Evolutionary conservation across 306 rosid genomes (phyloP), one percentile per base, ranked within the genome.

Genomic region (Acmispon strigosus): DNA sequence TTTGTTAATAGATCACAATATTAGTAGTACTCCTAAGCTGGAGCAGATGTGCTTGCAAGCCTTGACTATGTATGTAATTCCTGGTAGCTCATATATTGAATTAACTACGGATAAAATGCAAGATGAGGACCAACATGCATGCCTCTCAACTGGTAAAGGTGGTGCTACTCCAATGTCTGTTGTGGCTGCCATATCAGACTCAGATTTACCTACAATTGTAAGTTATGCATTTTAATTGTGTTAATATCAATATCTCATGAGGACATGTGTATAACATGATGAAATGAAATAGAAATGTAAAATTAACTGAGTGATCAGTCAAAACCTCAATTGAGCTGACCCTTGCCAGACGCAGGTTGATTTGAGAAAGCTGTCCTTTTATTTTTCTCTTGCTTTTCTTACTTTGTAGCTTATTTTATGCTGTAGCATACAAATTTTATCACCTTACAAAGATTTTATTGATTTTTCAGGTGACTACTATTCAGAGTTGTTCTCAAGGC

Each of bases 21-120:
- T 79, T 52, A 79, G 68, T 34, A 86, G 90, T 47, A 77, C 85
- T 61, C 64, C 73, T 73, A 94, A 86, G 84, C 69, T 82, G 55
- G 99, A 91, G 83, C 90, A 84, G 70, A 86, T 62, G 75, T 91
- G 92, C 84, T 82, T 94, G 90, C 95, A 84, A 78, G 94, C 92
- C 74, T 84, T 94, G 72, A 80, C 90, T 63, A 86, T 94, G 83
- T 76, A 83, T 22, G 7, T 57, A 67, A 80, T 89, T 61, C 95
- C 89, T 70, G 88, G 92, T 48, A 42, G 78, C 57, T 76, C 89
- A 16, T 42, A 41, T 39, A 50, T 87, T 49, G 92, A 86, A 82
- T 76, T 89, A 50, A 82, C 83, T 45, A 48, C 79, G 15, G 88
- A 85, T 75, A 71, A 66, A 57, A 69, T 27, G 74, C 88, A 73